phyloP scores from a whole-genome alignment of 2,329 filamentous ascomycete genomes.

The Botrytis sinoallii region DNA sequence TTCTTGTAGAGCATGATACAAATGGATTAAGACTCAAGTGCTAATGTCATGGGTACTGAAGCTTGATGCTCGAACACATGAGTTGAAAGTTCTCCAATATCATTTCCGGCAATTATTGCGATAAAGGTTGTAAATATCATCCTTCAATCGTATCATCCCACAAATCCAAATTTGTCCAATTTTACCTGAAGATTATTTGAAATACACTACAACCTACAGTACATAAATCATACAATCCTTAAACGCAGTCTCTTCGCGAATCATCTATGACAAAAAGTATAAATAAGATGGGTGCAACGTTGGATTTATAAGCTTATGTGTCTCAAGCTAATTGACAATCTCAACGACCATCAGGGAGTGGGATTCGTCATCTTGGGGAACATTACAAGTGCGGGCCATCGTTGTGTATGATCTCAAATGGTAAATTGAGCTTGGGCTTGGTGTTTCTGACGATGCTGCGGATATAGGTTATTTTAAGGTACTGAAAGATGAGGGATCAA shows the following conservation, averaged over 20 bases:
- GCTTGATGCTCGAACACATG: not conserved
- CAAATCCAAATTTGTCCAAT: not conserved
- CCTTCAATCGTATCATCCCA: not conserved
- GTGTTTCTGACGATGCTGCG: not conserved
- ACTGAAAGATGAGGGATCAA: not conserved
- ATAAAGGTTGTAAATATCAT: not conserved
- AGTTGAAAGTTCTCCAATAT: not conserved
- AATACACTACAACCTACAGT: not conserved
- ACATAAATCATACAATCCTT: not conserved
- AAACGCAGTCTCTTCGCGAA: fast-evolving
- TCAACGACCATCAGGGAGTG: not conserved
- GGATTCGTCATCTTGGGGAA: not conserved
- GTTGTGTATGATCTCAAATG: not conserved
- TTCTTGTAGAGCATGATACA: not conserved
- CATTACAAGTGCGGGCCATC: not conserved
- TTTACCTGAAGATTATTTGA: too few relatives aligned
- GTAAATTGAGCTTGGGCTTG: too few relatives aligned
- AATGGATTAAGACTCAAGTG: not conserved
- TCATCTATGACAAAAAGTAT: not conserved
- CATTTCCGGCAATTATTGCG: not conserved
- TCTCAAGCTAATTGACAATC: not conserved
- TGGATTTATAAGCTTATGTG: not conserved
- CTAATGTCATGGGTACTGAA: not conserved
- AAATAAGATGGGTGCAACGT: not conserved
- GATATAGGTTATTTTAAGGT: not conserved